phyloP scores from a whole-genome alignment of 2,329 filamentous ascomycete species.

The Lasiodiplodia sp. region DNA sequence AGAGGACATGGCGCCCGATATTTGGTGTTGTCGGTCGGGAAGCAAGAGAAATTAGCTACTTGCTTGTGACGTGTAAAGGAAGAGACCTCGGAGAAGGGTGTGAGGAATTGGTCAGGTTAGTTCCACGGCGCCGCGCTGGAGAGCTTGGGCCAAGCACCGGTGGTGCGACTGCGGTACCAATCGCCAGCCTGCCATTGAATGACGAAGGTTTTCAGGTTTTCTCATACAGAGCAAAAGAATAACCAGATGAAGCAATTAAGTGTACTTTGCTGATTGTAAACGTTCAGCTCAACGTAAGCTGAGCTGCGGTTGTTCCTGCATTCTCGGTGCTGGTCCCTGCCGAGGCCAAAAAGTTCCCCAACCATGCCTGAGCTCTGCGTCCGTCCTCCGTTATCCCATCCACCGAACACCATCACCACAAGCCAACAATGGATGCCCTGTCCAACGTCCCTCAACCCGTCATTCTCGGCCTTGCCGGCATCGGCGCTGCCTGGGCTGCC shows the following conservation, averaged over 20 bases:
- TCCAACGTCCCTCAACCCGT: slow-evolving; percentile 22
- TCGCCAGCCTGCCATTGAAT: background rate
- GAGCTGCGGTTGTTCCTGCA: slow-evolving; percentile 2
- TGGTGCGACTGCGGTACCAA: background rate
- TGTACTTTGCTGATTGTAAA: background rate
- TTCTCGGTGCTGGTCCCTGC: slow-evolving; percentile 10
- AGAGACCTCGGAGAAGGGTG: background rate
- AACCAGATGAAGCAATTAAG: no score
- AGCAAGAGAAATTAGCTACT: background rate
- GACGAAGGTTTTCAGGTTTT: background rate
- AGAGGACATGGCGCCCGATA: slow-evolving; percentile 39
- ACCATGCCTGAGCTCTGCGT: slow-evolving; percentile 5
- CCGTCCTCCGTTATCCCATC: background rate
- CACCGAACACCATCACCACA: slow-evolving; percentile 4
- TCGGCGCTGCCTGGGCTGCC: slow-evolving; percentile 30
- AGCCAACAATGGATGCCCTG: slow-evolving; percentile 21
- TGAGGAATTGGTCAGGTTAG: slow-evolving; percentile 2
- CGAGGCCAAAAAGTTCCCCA: slow-evolving; percentile 30
- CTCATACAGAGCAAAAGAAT: background rate
- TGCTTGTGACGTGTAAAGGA: background rate
- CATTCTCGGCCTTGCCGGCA: slow-evolving; percentile 27
- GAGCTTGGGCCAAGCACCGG: slow-evolving; percentile 28
- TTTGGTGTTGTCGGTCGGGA: background rate
- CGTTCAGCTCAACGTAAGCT: background rate
- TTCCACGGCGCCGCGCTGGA: slow-evolving; percentile 15